Conservation (phyloP, 2,329 filamentous ascomycete genomes). For the Diaporthe citrichinensis region DNA sequence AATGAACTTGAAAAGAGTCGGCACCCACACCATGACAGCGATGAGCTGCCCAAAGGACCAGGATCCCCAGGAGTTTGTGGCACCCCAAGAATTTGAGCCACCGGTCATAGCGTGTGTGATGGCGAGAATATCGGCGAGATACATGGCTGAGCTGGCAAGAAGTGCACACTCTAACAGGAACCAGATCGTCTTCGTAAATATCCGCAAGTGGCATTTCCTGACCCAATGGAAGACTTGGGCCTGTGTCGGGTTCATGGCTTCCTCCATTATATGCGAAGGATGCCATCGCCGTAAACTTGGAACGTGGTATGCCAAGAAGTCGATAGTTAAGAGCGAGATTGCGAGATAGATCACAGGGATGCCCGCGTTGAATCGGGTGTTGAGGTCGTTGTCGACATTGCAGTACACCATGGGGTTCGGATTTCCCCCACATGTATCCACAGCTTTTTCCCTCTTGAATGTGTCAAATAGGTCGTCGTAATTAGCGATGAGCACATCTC, state of each 20-base stretch:
- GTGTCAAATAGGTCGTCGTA: neutral
- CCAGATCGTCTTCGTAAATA: neutral
- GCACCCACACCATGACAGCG: constrained; percentile 34
- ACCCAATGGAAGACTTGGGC: neutral
- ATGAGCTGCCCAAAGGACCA: constrained; percentile 37
- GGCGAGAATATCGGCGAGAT: constrained; percentile 2
- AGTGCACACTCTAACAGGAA: constrained; percentile 8
- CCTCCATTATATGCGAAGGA: neutral
- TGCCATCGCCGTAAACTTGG: neutral
- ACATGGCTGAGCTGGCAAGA: neutral
- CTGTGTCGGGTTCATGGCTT: neutral
- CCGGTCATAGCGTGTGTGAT: constrained; percentile 10
- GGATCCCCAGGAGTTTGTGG: constrained; percentile 3
- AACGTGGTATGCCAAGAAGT: neutral
- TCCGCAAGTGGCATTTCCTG: neutral
- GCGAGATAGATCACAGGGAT: neutral
- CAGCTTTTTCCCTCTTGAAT: neutral
- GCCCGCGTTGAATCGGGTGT: neutral
- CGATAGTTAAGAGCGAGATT: constrained; percentile 4
- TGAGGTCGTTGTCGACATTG: neutral
- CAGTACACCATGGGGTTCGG: constrained; percentile 35
- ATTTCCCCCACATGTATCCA: neutral
- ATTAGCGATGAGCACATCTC: constrained; percentile 3
- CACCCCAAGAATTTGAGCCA: neutral
- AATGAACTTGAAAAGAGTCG: constrained; percentile 14